A percentile compares a stretch with the other conserved stretches of the same genome.
Conservation (phyloP, 202 grass and related monocot genomes). For the Zizania palustris region DNA sequence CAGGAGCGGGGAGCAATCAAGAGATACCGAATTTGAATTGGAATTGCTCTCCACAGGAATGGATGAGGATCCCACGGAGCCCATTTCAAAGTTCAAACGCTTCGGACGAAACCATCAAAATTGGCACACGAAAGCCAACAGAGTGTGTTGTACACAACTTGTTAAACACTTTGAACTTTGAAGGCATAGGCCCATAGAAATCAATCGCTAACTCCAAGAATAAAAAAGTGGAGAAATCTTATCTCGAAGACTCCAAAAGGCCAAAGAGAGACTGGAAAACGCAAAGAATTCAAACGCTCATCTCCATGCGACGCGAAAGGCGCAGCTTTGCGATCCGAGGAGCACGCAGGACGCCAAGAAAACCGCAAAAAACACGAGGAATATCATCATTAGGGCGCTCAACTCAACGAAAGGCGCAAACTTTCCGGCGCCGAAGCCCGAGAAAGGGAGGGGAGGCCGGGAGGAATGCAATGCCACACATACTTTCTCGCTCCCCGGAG, state of each 20-base stretch:
- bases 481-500: slow-evolving; percentile 68
- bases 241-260: background rate
- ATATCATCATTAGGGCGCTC: slow-evolving; percentile 46
- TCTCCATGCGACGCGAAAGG: slow-evolving; percentile 18
- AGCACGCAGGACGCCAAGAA: background rate
- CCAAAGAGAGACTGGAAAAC: background rate
- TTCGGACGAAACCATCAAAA: slow-evolving; percentile 36
- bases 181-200: background rate
- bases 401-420: slow-evolving; percentile 53
- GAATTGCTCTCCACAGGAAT: slow-evolving; percentile 38
- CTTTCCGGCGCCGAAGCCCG: slow-evolving; percentile 30
- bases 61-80: slow-evolving; percentile 51
- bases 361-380: slow-evolving; percentile 39
- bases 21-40: slow-evolving; percentile 51
- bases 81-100: slow-evolving; percentile 47
- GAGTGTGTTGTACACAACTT: slow-evolving; percentile 4
- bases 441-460: slow-evolving; percentile 17
- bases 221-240: background rate
- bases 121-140: slow-evolving; percentile 44
- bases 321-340: slow-evolving; percentile 40
- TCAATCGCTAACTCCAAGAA: slow-evolving; percentile 15
- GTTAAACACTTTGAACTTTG: background rate
- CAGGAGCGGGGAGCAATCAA: background rate
- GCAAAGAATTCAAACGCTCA: background rate
- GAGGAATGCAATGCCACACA: background rate